Conservation (phyloP, 1,284 basidiomycete genomes). For the Volvariella surrecta region DNA sequence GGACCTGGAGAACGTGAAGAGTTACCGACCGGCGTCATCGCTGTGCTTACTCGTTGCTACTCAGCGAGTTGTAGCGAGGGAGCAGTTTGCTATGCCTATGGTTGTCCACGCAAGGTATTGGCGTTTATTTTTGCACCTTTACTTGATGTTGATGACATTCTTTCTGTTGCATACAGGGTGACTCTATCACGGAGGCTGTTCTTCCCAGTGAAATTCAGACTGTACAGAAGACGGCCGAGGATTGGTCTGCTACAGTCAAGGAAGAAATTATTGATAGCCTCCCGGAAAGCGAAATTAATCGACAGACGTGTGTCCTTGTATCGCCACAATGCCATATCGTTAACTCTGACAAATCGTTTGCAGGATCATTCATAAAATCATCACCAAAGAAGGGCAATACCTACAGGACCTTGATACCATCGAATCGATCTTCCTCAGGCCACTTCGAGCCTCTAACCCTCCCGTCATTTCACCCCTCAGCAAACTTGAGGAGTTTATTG, state of each 20-base stretch:
- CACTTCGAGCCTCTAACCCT: conserved; percentile 62
- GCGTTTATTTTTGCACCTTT: neutral
- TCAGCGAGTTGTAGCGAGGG: conserved; percentile 73
- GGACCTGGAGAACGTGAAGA: conserved; percentile 58
- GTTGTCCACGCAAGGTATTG: conserved; percentile 61
- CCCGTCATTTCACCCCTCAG: conserved; percentile 55
- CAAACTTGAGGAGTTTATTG: conserved; percentile 75
- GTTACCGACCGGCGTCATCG: conserved; percentile 79
- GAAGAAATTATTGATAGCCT: conserved; percentile 58
- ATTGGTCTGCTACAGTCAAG: conserved; percentile 74
- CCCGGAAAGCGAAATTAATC: conserved; percentile 70
- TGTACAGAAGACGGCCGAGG: conserved; percentile 30
- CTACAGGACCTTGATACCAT: conserved; percentile 83
- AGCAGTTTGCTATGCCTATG: conserved; percentile 61
- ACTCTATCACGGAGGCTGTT: conserved; percentile 12
- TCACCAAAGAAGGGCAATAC: conserved; percentile 88
- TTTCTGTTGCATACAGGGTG: conserved; percentile 11
- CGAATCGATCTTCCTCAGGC: conserved; percentile 79
- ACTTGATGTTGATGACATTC: neutral
- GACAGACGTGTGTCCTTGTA: conserved; percentile 68
- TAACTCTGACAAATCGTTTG: conserved; percentile 7
- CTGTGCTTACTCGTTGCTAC: conserved; percentile 78
- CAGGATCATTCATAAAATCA: conserved; percentile 88
- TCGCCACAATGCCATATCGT: conserved; percentile 1
- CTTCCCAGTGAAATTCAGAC: conserved; percentile 14